Evolutionary conservation across 495 filamentous ascomycete genomes (phyloP).

Genomic region (Aspergillus coremiiformis): DNA sequence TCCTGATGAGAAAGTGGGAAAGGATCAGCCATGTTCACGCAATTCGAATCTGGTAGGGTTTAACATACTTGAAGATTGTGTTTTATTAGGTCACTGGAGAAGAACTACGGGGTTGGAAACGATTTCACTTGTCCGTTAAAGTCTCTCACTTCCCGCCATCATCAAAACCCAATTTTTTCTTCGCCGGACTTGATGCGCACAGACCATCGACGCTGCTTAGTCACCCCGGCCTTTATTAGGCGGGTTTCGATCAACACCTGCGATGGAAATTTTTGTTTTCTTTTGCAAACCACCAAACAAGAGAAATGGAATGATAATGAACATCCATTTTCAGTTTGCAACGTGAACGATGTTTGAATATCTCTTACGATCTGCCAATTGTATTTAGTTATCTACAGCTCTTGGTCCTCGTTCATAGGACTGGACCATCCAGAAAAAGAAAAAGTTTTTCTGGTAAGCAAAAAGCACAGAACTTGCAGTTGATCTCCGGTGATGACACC

Average conservation of each 20-base stretch:
- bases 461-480: conserved; percentile 10
- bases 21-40: conserved; percentile 11
- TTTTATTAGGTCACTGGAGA: background rate
- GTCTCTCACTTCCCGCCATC: conserved; percentile 10
- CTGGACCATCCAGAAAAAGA: conserved; percentile 11
- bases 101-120: background rate
- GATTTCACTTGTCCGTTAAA: conserved; percentile 8
- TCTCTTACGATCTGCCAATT: conserved; percentile 7
- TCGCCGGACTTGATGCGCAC: conserved; percentile 11
- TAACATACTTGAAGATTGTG: conserved; percentile 26
- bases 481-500: conserved; percentile 39
- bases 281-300: conserved; percentile 9
- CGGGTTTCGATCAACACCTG: background rate
- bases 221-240: conserved; percentile 29
- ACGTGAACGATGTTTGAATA: conserved; percentile 9
- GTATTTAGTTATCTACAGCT: conserved; percentile 6
- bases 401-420: background rate
- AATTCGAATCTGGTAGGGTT: background rate
- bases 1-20: conserved; percentile 20
- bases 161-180: conserved; percentile 24
- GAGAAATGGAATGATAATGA: conserved; percentile 12
- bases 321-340: conserved; percentile 3
- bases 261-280: conserved; percentile 18
- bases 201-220: conserved; percentile 23
- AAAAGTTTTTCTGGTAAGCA: conserved; percentile 24